Evolutionary conservation across 2,329 filamentous ascomycete species (phyloP).

Genomic region (Epicoccum sorghinum): DNA sequence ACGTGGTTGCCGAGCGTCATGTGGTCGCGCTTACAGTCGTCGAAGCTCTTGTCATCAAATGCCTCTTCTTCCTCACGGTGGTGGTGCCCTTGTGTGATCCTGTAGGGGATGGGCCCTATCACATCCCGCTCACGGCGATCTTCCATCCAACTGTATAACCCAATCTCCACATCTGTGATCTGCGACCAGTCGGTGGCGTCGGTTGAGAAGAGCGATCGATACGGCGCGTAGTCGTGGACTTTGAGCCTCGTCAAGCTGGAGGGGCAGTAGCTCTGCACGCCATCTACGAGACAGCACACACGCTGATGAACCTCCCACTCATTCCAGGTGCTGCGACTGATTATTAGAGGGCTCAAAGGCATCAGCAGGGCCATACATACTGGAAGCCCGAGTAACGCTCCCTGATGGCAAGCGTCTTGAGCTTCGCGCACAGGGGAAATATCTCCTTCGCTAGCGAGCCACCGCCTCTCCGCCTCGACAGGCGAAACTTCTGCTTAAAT

Average conservation of each 20-base stretch:
- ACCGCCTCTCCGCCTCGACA: slow-evolving; percentile 43
- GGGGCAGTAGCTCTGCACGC: slow-evolving; percentile 39
- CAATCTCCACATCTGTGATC: slow-evolving; percentile 41
- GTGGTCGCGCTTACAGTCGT: slow-evolving; percentile 41
- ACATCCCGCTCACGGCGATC: slow-evolving; percentile 43
- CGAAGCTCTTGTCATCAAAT: slow-evolving; percentile 44
- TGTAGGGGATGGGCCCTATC: slow-evolving; percentile 40
- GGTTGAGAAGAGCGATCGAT: slow-evolving; percentile 43
- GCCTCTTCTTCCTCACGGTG: slow-evolving; percentile 44
- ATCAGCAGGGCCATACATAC: slow-evolving; percentile 8
- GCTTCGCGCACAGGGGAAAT: slow-evolving; percentile 38
- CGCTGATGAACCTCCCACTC: slow-evolving; percentile 48
- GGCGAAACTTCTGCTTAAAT: slow-evolving; percentile 44
- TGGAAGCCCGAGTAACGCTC: slow-evolving; percentile 44
- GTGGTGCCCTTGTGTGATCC: slow-evolving; percentile 42
- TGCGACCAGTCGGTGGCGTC: slow-evolving; percentile 39
- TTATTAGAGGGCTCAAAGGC: slow-evolving; percentile 10
- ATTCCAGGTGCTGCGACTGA: slow-evolving; percentile 36
- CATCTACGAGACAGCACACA: slow-evolving; percentile 45
- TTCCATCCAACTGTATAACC: slow-evolving; percentile 44
- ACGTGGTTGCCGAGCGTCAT: slow-evolving; percentile 43
- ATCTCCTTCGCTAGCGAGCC: slow-evolving; percentile 43
- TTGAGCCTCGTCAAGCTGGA: slow-evolving; percentile 40
- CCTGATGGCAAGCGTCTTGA: slow-evolving; percentile 43
- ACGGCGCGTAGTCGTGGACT: slow-evolving; percentile 45